Percentiles rank a stretch among this genome's conserved stretches.
These are phyloP conservation scores for Phytophthora megakarya DNA, from an alignment of 352 stramenopile species.

Conservation along the genomic window DNA sequence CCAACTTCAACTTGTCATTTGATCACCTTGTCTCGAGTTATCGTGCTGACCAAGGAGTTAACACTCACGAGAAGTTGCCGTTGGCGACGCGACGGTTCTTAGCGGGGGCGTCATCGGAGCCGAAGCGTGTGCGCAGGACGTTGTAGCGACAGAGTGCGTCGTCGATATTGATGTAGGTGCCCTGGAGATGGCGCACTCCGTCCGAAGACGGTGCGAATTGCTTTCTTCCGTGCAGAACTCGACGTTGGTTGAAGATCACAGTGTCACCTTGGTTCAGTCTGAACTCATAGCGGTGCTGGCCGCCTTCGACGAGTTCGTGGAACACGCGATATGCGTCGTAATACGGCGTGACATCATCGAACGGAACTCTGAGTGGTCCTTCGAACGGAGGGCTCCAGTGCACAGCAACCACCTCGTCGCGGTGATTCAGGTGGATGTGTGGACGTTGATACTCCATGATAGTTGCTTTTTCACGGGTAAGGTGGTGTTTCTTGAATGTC, in stretches of 20 bases:
- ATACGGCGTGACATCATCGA: conserved; percentile 74
- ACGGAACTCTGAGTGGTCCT: conserved; percentile 85
- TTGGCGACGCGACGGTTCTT: conserved; percentile 78
- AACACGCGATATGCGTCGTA: conserved; percentile 86
- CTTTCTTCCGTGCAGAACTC: conserved; percentile 81
- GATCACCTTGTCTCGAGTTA: too few relatives aligned
- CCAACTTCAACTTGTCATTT: conserved; percentile 17
- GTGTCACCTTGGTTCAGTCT: conserved; percentile 78
- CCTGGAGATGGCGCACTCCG: conserved; percentile 80
- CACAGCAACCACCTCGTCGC: conserved; percentile 84
- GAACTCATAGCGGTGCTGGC: conserved; percentile 77
- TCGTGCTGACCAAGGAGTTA: too few relatives aligned
- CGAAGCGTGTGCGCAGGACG: conserved; percentile 65
- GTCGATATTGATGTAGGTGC: conserved; percentile 90
- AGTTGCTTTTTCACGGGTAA: conserved; percentile 87
- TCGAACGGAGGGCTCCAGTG: conserved; percentile 96
- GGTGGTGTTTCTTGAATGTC: conserved; percentile 94
- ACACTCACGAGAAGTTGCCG: conserved; percentile 67
- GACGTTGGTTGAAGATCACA: conserved; percentile 87
- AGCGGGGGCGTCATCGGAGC: conserved; percentile 35
- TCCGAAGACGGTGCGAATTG: conserved; percentile 72
- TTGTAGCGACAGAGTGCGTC: conserved; percentile 87
- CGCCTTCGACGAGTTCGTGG: conserved; percentile 78
- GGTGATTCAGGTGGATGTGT: conserved; percentile 91
- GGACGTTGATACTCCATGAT: conserved; percentile 95